These are phyloP conservation scores for Backusella liffmaniae DNA, from an alignment of 192 early-diverging fungal genomes.

Conservation along the genomic window DNA sequence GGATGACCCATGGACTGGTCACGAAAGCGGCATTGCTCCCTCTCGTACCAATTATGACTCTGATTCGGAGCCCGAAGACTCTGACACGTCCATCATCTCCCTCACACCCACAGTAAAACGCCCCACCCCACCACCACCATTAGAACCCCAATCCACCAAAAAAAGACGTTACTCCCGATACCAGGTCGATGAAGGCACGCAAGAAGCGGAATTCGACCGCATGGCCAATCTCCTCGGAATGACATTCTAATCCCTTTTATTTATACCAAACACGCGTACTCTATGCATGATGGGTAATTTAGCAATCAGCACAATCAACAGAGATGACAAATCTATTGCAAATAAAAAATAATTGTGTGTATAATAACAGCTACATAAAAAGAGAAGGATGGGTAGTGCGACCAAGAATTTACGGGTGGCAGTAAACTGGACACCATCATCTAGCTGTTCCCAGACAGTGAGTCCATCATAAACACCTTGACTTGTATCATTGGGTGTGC, in stretches of 20 bases:
- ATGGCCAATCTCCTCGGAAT: neutral
- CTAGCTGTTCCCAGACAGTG: conserved; percentile 99
- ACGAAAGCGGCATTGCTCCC: neutral
- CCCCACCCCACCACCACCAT: neutral
- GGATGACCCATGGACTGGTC: neutral
- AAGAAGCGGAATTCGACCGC: neutral
- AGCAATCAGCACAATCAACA: conserved; percentile 85
- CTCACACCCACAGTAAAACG: neutral
- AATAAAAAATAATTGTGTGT: conserved; percentile 91
- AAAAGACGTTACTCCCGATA: neutral
- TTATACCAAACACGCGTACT: conserved; percentile 96
- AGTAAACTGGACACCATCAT: conserved; percentile 95
- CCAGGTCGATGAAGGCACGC: neutral
- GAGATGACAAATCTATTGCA: conserved; percentile 81
- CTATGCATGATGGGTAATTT: conserved; percentile 90
- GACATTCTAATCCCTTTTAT: conserved; percentile 45
- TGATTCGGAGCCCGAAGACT: neutral
- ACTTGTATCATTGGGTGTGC: conserved; percentile 89
- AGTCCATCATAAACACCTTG: conserved; percentile 91
- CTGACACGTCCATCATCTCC: neutral
- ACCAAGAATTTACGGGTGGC: conserved; percentile 96
- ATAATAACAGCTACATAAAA: conserved; percentile 88
- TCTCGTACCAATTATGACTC: neutral
- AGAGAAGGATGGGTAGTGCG: conserved; percentile 88
- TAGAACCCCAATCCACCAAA: neutral